Base-by-base conservation (phyloP, 2,329 filamentous ascomycete species). In the Byssoonygena ceratinophila region DNA sequence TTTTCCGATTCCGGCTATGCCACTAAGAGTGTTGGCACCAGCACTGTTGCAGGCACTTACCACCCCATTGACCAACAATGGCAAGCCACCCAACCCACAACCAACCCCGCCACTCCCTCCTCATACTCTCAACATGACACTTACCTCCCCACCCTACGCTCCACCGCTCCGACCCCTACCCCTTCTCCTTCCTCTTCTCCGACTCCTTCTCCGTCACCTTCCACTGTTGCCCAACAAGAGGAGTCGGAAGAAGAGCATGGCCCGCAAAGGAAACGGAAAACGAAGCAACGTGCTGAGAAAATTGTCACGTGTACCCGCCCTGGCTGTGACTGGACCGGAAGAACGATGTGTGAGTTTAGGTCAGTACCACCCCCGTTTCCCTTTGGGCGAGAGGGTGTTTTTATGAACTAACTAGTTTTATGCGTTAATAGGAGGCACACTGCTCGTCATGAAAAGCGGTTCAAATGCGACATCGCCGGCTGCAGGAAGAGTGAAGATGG, bases 391-490 rank as follows among this genome's bases (percentile, higher is more conserved):
- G 11, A 31, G 27, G 11, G 4, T 29, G 5, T 29, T 29, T 29
- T 11, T 29, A 29, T 4, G 16, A 22, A 31, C n/a, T 31, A 12
- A n/a, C 9, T 29, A 8, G n/a, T 8, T 32, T 8, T 32, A 8
- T 6, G 8, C 46, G 34, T 32, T 43, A 4, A 2, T 11, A 94
- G 88, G 55, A 94, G 94, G 66, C 87, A 94, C 60, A 68, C 73
- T 40, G 75, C 82, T 18, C 81, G 82, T 46, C 87, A 94, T 65
- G 73, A 70, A 1, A 89, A 84, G 59, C 79, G 81, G 0, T 80
- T 77, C 63, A 76, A 69, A 54, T 95, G 89, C 62, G 61, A 74
- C 2, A 67, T 79, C 22, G 57, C 64, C 0, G 70, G 70, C 3
- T 94, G 88, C 64, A 58, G 62, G 22, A 75, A 62, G 23, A 75